Base-by-base conservation (phyloP, 2,329 filamentous ascomycete species). In the Aspergillus jensenii region DNA sequence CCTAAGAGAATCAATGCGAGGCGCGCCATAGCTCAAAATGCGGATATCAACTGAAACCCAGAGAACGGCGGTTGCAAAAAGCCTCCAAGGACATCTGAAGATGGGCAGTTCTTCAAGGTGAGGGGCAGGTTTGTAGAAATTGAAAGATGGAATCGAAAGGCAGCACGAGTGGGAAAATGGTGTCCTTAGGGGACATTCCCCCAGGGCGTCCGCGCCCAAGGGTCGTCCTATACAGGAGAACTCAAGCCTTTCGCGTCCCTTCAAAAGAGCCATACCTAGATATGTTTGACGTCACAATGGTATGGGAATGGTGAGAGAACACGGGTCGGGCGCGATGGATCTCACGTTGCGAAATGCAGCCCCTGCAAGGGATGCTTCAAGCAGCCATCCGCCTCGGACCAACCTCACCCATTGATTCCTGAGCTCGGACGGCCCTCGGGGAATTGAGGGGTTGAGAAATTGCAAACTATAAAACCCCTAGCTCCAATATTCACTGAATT, bases 231-330 rank as follows among this genome's bases (percentile, higher is more conserved):
- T 64, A 69, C 60, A 68, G 68, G 68, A 69, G 65, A 60, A 65
- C 71, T 68, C 67, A 71, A 64, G 66, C 64, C 63, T 59, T 65
- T 66, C 61, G 59, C 17, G 56, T 67, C 68, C 71, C 67, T 72
- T 68, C 59, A 58, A 62, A 60, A 65, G 68, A 75, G 72, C 71
- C 72, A 74, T 75, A 61, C 67, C 67, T 74, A 63, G 67, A 71
- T 74, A 75, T 75, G 69, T 63, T 70, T 61, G 65, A 73, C 69
- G 66, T 74, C 71, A 73, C 65, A 52, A 55, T 70, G 71, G 68
- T 71, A 72, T 73, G 69, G 62, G 64, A 64, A 66, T 65, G 66
- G 65, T 67, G 60, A 67, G 62, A 60, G 68, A 67, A 65, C 66
- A 63, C 59, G 59, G 60, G 62, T 63, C 60, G 62, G 59, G 63